These are phyloP conservation scores for Suillus subaureus DNA, from an alignment of 768 basidiomycete genomes.

Conservation along the genomic window DNA sequence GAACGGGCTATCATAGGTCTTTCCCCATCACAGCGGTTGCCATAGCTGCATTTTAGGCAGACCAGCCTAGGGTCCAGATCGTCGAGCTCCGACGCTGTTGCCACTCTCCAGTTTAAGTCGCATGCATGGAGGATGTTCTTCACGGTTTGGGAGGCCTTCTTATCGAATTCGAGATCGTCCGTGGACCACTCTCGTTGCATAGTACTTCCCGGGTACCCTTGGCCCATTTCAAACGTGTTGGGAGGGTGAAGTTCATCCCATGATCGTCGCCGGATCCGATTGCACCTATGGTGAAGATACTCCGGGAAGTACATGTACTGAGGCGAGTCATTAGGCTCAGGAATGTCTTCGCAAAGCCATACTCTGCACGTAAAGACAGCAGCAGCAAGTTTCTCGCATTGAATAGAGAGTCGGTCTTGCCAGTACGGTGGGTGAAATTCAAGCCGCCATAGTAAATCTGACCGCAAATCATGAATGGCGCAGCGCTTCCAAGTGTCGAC, in stretches of 20 bases:
- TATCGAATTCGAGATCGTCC: conserved; percentile 12
- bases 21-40: conserved; percentile 12
- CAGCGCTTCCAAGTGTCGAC: not conserved
- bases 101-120: conserved; percentile 4
- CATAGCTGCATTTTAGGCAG: conserved; percentile 6
- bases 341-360: conserved; percentile 4
- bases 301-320: conserved; percentile 23
- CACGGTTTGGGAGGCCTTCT: conserved; percentile 12
- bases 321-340: not conserved
- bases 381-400: not conserved
- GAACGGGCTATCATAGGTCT: conserved; percentile 11
- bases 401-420: conserved; percentile 15
- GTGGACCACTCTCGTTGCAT: conserved; percentile 7
- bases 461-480: conserved; percentile 11
- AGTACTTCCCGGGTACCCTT: not conserved
- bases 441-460: not conserved
- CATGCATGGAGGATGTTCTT: conserved; percentile 12
- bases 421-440: conserved; percentile 1
- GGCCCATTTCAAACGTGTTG: conserved; percentile 1
- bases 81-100: conserved; percentile 6
- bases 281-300: conserved; percentile 12
- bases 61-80: conserved; percentile 14
- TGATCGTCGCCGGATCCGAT: conserved; percentile 1
- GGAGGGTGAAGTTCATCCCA: not conserved
- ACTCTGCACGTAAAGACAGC: conserved; percentile 19